Evolutionary conservation across 2,329 filamentous ascomycete genomes (phyloP).

Genomic region (Scedosporium minutisporum): DNA sequence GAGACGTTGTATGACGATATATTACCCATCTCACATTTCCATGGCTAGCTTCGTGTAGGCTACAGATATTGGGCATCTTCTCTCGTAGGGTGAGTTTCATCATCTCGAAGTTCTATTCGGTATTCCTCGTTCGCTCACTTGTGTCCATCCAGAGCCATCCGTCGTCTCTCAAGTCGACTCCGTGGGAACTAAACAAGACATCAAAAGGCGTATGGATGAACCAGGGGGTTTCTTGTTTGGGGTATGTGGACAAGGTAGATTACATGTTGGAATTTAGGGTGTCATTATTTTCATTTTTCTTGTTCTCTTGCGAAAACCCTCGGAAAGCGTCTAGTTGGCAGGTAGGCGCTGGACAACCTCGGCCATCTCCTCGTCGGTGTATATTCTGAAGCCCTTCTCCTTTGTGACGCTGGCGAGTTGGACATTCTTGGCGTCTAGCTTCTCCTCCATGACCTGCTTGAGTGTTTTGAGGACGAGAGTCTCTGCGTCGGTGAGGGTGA

Average conservation of each 20-base stretch:
- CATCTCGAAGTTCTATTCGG: too few species aligned
- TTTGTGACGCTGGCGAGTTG: conserved; percentile 96
- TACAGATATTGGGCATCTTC: too few species aligned
- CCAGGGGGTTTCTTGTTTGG: not conserved
- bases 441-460: conserved; percentile 99
- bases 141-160: too few species aligned
- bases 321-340: conserved; percentile 40
- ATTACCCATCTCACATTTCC: too few species aligned
- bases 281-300: not conserved
- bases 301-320: not conserved
- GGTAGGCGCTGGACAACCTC: conserved; percentile 77
- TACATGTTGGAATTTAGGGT: not conserved
- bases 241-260: not conserved
- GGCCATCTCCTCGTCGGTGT: conserved; percentile 95
- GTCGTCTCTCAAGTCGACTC: too few species aligned
- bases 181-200: too few species aligned
- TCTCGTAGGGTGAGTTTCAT: too few species aligned
- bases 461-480: conserved; percentile 92
- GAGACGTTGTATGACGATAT: too few species aligned
- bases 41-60: too few species aligned
- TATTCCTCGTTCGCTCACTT: too few species aligned
- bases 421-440: conserved; percentile 96
- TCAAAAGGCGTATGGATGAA: not conserved
- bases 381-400: conserved; percentile 97
- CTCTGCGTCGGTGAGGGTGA: conserved; percentile 87